These are phyloP conservation scores for Eucalyptus pauciflora DNA, from an alignment of 345 rosid genomes.

Conservation along the genomic window DNA sequence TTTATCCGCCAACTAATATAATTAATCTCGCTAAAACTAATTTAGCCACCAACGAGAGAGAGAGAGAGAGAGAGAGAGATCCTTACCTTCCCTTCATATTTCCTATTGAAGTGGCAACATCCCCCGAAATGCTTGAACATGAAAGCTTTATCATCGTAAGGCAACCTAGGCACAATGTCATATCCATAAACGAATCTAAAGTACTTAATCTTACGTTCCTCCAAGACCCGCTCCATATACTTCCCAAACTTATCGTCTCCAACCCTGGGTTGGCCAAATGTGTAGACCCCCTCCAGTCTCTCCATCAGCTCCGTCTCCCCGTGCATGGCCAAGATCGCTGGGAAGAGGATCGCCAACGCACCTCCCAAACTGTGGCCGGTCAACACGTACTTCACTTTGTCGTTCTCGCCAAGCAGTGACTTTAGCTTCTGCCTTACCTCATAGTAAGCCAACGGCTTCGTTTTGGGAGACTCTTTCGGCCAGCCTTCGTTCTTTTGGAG, in stretches of 20 bases:
- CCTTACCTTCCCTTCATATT: neutral
- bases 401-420: neutral
- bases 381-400: constrained; percentile 34
- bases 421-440: constrained; percentile 27
- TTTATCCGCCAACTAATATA: neutral
- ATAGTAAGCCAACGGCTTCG: constrained; percentile 36
- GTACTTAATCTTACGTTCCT: constrained; percentile 20
- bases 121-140: constrained; percentile 56
- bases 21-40: neutral
- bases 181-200: constrained; percentile 47
- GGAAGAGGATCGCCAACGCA: constrained; percentile 42
- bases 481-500: constrained; percentile 1
- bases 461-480: neutral
- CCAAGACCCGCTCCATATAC: constrained; percentile 25
- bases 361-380: constrained; percentile 75
- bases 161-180: constrained; percentile 52
- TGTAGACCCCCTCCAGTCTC: constrained; percentile 55
- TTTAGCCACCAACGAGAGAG: neutral
- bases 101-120: constrained; percentile 40
- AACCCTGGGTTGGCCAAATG: constrained; percentile 72
- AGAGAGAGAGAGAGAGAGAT: neutral
- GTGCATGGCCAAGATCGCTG: constrained; percentile 40
- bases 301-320: constrained; percentile 24
- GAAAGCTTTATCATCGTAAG: constrained; percentile 27
- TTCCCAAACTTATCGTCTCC: constrained; percentile 37